Conservation (phyloP, 2,329 filamentous ascomycete genomes). For the Periconia sp. region DNA sequence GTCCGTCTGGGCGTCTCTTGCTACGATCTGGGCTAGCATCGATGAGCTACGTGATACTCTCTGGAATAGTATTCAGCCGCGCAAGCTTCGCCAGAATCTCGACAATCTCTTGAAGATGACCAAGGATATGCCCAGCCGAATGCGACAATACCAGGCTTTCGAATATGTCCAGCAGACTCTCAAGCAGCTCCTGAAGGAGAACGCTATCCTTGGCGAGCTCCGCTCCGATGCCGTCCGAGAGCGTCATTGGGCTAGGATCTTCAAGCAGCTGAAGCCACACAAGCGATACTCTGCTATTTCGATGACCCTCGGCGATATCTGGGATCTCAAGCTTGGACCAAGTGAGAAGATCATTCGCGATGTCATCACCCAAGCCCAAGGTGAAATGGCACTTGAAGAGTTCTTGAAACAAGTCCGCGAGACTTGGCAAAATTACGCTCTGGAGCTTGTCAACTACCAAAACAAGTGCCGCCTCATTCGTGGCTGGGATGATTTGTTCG, state of each 20-base stretch:
- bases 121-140: conserved; percentile 98
- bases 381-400: conserved; percentile 97
- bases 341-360: conserved; percentile 89
- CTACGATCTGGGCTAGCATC: conserved; percentile 94
- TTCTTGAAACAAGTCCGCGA: conserved; percentile 96
- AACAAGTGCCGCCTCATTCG: conserved; percentile 97
- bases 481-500: conserved; percentile 97
- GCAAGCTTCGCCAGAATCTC: conserved; percentile 87
- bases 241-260: conserved; percentile 96
- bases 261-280: conserved; percentile 90
- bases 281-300: conserved; percentile 93
- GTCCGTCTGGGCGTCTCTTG: conserved; percentile 95
- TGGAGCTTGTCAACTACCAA: conserved; percentile 96
- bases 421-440: conserved; percentile 92
- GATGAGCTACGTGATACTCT: conserved; percentile 91
- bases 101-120: conserved; percentile 96
- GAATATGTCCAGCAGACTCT: conserved; percentile 95
- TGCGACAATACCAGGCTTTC: conserved; percentile 99
- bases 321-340: conserved; percentile 90
- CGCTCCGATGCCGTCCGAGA: conserved; percentile 97
- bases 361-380: conserved; percentile 93
- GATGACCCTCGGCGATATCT: conserved; percentile 97
- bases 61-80: conserved; percentile 94
- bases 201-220: conserved; percentile 83
- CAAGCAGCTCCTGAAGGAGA: conserved; percentile 88